Conservation (phyloP, 2,329 filamentous ascomycete species). For the Sarocladiaceae sp. region DNA sequence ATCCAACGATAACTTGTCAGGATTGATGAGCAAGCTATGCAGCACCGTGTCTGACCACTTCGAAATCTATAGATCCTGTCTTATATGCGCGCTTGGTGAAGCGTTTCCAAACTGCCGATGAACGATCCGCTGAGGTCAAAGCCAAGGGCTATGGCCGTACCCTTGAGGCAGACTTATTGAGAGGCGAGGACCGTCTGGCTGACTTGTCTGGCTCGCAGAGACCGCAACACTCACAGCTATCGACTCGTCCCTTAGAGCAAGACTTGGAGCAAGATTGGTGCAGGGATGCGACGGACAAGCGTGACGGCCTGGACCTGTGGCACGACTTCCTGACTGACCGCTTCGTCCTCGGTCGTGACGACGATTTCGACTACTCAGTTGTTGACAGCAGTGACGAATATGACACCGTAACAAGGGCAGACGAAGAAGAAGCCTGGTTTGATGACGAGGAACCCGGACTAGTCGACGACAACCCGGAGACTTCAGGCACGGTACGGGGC, state of each 20-base stretch:
- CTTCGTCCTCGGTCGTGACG: slow-evolving; percentile 68
- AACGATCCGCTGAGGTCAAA: slow-evolving; percentile 67
- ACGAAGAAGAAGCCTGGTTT: slow-evolving; percentile 70
- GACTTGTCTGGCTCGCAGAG: slow-evolving; percentile 14
- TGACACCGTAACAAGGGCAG: slow-evolving; percentile 55
- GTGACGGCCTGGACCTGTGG: slow-evolving; percentile 66
- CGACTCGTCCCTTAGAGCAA: neutral
- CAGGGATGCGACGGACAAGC: slow-evolving; percentile 34
- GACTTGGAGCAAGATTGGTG: slow-evolving; percentile 29
- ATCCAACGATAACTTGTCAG: neutral
- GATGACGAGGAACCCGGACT: slow-evolving; percentile 70
- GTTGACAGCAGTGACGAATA: slow-evolving; percentile 69
- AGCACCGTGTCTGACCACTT: neutral
- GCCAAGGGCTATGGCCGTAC: slow-evolving; percentile 72
- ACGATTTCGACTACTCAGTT: slow-evolving; percentile 67
- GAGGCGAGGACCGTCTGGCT: slow-evolving; percentile 71
- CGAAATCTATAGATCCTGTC: slow-evolving; percentile 53
- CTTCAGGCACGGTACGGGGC: slow-evolving; percentile 21
- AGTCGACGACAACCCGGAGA: slow-evolving; percentile 35
- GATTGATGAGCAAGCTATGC: no score
- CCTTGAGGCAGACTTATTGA: slow-evolving; percentile 69
- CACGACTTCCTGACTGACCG: slow-evolving; percentile 62
- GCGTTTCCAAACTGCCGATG: slow-evolving; percentile 64
- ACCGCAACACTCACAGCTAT: slow-evolving; percentile 26
- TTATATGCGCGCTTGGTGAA: slow-evolving; percentile 77